Evolutionary conservation across 352 stramenopile species (phyloP), one percentile per base, ranked within the genome.

Genomic region (Elongisporangium undulatum): DNA sequence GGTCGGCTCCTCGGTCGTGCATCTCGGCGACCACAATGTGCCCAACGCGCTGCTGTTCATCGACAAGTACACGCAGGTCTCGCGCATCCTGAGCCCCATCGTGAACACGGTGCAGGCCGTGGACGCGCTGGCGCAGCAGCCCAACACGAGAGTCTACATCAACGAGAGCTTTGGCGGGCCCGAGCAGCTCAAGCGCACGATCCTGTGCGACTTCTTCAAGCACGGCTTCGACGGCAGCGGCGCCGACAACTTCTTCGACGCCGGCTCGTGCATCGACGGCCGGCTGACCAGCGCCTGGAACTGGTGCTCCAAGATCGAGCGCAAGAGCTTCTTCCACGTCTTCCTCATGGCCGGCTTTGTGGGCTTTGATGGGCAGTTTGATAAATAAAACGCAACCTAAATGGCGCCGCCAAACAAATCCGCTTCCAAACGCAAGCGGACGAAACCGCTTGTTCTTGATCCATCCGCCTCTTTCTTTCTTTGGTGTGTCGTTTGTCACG

Each of bases 11-110:
- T 97, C 79, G 49, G 87, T 97, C 2, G 95, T 98, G 23, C 94
- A 98, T 72, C 72, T 98, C 4, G 94, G 94, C 24, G 94, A 98
- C 66, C 84, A 97, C 65, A 98, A 98, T 67, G 94, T 98, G 22
- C 94, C 93, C n/a, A 98, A 98, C 55, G 92, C 93, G 24, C 76
- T 98, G 49, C 93, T 95, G 65, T 98, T 98, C 56, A 98, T 98
- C 66, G 94, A 98, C 75, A 98, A 98, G 74, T 98, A 98, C 72
- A 97, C 90, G 38, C 90, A 97, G 72, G 88, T 93, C 56, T 78
- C 75, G 45, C 75, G 75, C 41, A 89, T 89, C 52, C 51, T 89
- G 49, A 86, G 77, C 49, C 79, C 79, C 0, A 79, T 89, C 41
- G 77, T 79, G 21, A 79, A 84, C 48, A 87, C 79, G 22, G 63